Evolutionary conservation across 495 filamentous ascomycete species (phyloP).

Genomic region (Pyronema domesticum): DNA sequence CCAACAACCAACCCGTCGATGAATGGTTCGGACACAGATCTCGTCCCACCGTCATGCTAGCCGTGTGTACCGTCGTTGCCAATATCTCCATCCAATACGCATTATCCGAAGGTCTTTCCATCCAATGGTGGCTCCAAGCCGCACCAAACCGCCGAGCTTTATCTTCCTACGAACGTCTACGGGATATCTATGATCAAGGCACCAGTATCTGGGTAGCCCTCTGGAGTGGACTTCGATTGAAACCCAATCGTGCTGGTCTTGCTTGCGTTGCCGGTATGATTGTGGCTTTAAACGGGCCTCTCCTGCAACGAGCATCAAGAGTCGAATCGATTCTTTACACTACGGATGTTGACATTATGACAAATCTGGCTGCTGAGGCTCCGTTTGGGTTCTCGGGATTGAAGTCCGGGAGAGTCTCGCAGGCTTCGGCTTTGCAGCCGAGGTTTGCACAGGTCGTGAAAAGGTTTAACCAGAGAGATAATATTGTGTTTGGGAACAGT

Average conservation of each 20-base stretch:
- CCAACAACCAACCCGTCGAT: slow-evolving; percentile 6
- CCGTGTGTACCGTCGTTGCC: slow-evolving; percentile 6
- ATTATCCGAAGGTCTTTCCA: slow-evolving; percentile 4
- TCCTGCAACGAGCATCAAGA: slow-evolving; percentile 4
- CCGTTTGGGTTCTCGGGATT: slow-evolving; percentile 5
- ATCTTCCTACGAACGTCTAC: background rate
- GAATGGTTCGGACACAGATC: background rate
- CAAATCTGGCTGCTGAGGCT: background rate
- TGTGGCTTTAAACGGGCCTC: slow-evolving; percentile 4
- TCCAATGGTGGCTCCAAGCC: slow-evolving; percentile 10
- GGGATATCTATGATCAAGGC: slow-evolving; percentile 4
- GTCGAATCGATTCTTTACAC: background rate
- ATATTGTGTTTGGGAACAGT: background rate
- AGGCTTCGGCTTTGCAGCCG: background rate
- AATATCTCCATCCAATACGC: slow-evolving; percentile 4
- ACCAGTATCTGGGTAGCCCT: slow-evolving; percentile 1
- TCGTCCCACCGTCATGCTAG: slow-evolving; percentile 7
- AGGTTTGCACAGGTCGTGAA: background rate
- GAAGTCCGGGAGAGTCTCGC: background rate
- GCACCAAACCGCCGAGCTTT: background rate
- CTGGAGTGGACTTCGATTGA: background rate
- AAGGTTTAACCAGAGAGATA: background rate
- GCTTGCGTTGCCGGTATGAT: background rate
- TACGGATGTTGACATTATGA: background rate
- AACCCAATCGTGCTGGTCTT: slow-evolving; percentile 3